A percentile compares a stretch with the other conserved stretches of the same genome.
Conservation (phyloP, 164 flowering plant species). For the Chimonanthus praecox region DNA sequence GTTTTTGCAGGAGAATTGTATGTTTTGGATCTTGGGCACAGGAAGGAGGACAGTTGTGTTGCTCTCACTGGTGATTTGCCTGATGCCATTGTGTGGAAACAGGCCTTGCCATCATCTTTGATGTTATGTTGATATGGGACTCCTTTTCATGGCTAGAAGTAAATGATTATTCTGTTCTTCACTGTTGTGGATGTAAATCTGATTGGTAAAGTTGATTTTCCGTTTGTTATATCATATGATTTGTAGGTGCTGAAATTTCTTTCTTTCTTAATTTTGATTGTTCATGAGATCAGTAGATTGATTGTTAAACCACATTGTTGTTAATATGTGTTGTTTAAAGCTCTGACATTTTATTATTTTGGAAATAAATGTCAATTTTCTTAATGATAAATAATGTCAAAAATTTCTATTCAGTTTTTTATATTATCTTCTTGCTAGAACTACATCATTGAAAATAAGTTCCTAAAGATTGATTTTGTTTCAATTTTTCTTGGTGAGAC, state of each 20-base stretch:
- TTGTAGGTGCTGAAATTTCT: background rate
- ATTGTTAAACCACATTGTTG: too few species aligned
- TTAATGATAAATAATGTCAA: too few species aligned
- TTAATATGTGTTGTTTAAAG: too few species aligned
- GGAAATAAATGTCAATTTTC: too few species aligned
- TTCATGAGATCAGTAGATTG: too few species aligned
- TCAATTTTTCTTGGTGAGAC: too few species aligned
- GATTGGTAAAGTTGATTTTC: background rate
- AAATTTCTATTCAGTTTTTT: too few species aligned
- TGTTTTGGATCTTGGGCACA: slow-evolving; percentile 51
- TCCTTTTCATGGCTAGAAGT: slow-evolving; percentile 26
- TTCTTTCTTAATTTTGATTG: background rate
- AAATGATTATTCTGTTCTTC: background rate
- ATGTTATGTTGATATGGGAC: slow-evolving; percentile 60
- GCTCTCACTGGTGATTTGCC: slow-evolving; percentile 72
- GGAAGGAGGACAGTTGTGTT: slow-evolving; percentile 63
- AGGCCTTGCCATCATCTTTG: slow-evolving; percentile 39
- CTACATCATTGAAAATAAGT: too few species aligned
- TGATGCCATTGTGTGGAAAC: slow-evolving; percentile 48
- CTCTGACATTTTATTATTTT: too few species aligned
- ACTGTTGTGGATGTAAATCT: background rate
- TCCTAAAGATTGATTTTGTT: too few species aligned
- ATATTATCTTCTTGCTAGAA: too few species aligned
- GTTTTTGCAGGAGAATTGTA: slow-evolving; percentile 49
- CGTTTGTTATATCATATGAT: background rate